These are phyloP conservation scores for Paxillus ammoniavirescens DNA, from an alignment of 768 basidiomycete species.

Conservation along the genomic window DNA sequence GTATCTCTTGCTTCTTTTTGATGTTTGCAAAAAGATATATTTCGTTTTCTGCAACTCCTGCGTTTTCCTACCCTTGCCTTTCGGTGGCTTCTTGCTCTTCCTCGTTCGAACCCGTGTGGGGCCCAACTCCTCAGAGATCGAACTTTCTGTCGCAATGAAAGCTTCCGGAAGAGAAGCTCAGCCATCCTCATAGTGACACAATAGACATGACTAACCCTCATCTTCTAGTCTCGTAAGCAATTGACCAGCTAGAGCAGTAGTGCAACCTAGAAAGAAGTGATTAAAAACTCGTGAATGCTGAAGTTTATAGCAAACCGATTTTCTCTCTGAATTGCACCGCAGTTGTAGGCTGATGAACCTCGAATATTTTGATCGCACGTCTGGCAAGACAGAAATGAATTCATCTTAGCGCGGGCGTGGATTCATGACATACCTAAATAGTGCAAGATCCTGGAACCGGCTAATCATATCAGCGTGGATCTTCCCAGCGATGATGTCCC, in stretches of 20 bases:
- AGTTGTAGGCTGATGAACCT: constrained; percentile 44
- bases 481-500: constrained; percentile 64
- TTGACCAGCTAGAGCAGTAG: constrained; percentile 54
- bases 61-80: constrained; percentile 40
- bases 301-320: constrained; percentile 47
- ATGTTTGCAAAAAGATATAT: constrained; percentile 56
- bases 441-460: constrained; percentile 66
- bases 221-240: constrained; percentile 67
- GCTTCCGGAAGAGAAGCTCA: constrained; percentile 37
- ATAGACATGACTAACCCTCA: constrained; percentile 49
- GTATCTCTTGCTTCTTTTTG: constrained; percentile 47
- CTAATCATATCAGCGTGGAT: constrained; percentile 55
- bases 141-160: constrained; percentile 55
- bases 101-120: constrained; percentile 36
- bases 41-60: constrained; percentile 53
- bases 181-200: background rate
- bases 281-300: constrained; percentile 5
- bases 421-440: constrained; percentile 54
- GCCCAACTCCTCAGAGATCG: constrained; percentile 49
- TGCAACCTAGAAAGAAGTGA: constrained; percentile 41
- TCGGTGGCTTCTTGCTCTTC: constrained; percentile 42
- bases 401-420: background rate
- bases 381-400: constrained; percentile 31
- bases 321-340: constrained; percentile 55
- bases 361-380: constrained; percentile 69